A percentile compares a stretch with the other conserved stretches of the same genome.
Conservation (phyloP, 108 stramenopile species). For the Cyclotella cryptica region DNA sequence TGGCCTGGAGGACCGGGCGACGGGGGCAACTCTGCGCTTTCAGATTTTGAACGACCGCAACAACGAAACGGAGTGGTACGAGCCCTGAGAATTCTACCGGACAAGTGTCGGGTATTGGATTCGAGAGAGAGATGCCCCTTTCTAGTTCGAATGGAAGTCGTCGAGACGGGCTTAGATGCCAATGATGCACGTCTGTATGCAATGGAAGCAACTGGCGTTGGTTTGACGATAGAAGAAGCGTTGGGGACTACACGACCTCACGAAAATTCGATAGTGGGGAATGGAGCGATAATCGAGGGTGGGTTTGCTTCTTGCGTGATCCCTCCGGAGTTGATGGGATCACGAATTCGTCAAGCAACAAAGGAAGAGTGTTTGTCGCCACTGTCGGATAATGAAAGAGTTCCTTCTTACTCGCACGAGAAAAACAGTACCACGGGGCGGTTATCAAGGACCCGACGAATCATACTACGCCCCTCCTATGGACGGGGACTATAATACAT, state of each 20-base stretch:
- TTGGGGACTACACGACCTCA: conserved; percentile 47
- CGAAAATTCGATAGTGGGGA: conserved; percentile 21
- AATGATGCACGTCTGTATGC: conserved; percentile 87
- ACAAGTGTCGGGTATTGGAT: conserved; percentile 66
- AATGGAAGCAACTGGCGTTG: conserved; percentile 47
- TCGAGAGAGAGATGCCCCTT: conserved; percentile 87
- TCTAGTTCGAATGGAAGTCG: conserved; percentile 83
- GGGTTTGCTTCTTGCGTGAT: conserved; percentile 51
- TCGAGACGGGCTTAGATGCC: conserved; percentile 80
- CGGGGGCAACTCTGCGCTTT: conserved; percentile 22
- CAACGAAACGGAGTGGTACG: conserved; percentile 68
- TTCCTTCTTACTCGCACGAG: background rate
- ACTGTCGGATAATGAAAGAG: conserved; percentile 3
- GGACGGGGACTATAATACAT: conserved; percentile 41
- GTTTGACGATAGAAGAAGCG: conserved; percentile 80
- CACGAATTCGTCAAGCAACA: background rate
- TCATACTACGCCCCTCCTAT: conserved; percentile 26
- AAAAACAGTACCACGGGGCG: conserved; percentile 40
- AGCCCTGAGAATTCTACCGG: conserved; percentile 76
- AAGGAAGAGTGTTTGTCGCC: background rate
- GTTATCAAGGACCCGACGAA: conserved; percentile 40
- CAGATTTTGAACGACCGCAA: conserved; percentile 36
- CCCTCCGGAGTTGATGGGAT: conserved; percentile 50
- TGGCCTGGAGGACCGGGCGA: conserved; percentile 66
- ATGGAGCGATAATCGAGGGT: conserved; percentile 12